These are phyloP conservation scores for Daldinia concentrica DNA, from an alignment of 495 filamentous ascomycete genomes.

Conservation along the genomic window DNA sequence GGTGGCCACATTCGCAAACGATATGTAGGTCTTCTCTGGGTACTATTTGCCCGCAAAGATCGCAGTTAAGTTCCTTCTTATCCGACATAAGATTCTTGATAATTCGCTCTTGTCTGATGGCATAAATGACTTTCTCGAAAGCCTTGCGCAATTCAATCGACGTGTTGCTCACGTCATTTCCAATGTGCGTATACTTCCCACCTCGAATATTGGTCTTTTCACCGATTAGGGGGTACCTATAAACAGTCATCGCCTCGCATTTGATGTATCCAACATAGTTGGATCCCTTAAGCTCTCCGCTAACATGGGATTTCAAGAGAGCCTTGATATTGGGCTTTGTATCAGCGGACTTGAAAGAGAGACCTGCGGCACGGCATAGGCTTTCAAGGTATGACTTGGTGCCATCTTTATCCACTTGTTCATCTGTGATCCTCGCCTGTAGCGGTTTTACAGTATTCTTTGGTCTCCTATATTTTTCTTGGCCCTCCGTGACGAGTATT, in stretches of 20 bases:
- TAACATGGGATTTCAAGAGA: background rate
- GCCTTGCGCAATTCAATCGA: constrained; percentile 15
- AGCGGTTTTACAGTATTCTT: background rate
- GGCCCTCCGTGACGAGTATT: background rate
- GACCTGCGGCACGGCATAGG: background rate
- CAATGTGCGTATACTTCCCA: constrained; percentile 20
- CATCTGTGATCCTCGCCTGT: background rate
- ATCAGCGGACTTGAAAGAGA: background rate
- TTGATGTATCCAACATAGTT: constrained; percentile 1
- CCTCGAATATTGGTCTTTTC: background rate
- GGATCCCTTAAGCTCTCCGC: background rate
- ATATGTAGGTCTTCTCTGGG: constrained; percentile 43
- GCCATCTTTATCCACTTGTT: background rate
- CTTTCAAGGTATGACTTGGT: background rate
- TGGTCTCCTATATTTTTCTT: background rate
- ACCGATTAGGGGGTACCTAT: background rate
- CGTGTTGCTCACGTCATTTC: constrained; percentile 21
- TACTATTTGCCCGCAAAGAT: constrained; percentile 40
- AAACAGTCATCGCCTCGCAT: background rate
- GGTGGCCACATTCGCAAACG: constrained; percentile 61
- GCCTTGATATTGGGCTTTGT: background rate
- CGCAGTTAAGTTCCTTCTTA: constrained; percentile 31
- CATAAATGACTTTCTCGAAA: constrained; percentile 2
- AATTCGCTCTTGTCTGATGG: constrained; percentile 20
- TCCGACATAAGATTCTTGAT: background rate